These are phyloP conservation scores for Coemansia erecta DNA, from an alignment of 192 early-diverging fungal genomes.

Conservation along the genomic window DNA sequence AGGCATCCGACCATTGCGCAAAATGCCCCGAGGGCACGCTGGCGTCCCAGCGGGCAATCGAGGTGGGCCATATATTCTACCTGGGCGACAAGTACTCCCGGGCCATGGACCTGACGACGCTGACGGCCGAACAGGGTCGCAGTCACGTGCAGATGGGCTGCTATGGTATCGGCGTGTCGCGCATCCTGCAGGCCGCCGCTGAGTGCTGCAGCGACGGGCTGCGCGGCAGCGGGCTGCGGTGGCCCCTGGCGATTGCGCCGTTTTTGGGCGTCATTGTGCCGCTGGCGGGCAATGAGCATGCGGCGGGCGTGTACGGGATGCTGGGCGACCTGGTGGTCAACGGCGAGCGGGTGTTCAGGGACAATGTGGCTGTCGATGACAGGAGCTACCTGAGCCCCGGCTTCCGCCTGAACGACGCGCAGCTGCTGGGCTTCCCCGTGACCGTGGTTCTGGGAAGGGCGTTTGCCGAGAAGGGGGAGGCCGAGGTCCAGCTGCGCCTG, in stretches of 20 bases:
- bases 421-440: constrained; percentile 79
- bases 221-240: constrained; percentile 56
- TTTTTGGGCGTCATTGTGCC: constrained; percentile 68
- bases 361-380: constrained; percentile 71
- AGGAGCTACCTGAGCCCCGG: constrained; percentile 64
- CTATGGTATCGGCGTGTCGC: constrained; percentile 85
- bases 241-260: constrained; percentile 81
- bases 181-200: constrained; percentile 77
- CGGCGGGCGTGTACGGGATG: constrained; percentile 10
- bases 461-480: constrained; percentile 22
- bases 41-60: constrained; percentile 58
- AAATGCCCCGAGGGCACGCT: constrained; percentile 21
- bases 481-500: constrained; percentile 46
- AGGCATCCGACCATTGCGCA: constrained; percentile 28
- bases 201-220: constrained; percentile 64
- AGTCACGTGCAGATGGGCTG: constrained; percentile 82
- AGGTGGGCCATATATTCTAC: constrained; percentile 87
- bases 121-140: constrained; percentile 27
- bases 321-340: constrained; percentile 4
- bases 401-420: constrained; percentile 78
- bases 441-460: constrained; percentile 73
- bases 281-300: constrained; percentile 21
- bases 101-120: constrained; percentile 61
- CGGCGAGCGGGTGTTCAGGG: constrained; percentile 21
- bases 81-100: constrained; percentile 86